A percentile compares a stretch with the other conserved stretches of the same genome.
These are phyloP conservation scores for Cercis canadensis DNA, from an alignment of 306 rosid genomes.

Conservation along the genomic window DNA sequence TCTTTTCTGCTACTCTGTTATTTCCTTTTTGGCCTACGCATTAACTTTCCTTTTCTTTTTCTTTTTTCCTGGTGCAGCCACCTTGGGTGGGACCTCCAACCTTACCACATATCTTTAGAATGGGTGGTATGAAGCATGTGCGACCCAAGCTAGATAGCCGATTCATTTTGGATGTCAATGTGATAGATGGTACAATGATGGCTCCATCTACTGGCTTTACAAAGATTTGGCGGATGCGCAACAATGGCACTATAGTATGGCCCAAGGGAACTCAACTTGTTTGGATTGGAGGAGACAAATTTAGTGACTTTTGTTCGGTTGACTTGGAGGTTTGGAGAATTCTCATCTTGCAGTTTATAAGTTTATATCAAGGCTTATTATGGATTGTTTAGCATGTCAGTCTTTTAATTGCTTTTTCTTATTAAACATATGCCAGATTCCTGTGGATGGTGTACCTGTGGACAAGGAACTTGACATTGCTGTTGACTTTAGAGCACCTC, in stretches of 20 bases:
- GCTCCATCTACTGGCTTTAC: slow-evolving; percentile 81
- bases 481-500: slow-evolving; percentile 79
- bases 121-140: slow-evolving; percentile 37
- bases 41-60: slow-evolving; percentile 9
- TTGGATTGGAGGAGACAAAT: slow-evolving; percentile 78
- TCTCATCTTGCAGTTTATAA: slow-evolving; percentile 25
- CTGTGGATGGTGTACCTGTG: slow-evolving; percentile 55
- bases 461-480: slow-evolving; percentile 78
- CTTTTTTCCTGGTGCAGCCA: neutral
- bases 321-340: slow-evolving; percentile 66
- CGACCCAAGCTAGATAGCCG: slow-evolving; percentile 69
- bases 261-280: slow-evolving; percentile 76
- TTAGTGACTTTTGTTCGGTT: slow-evolving; percentile 46
- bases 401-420: slow-evolving; percentile 30
- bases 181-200: slow-evolving; percentile 81
- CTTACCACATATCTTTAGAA: slow-evolving; percentile 40
- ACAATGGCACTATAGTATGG: slow-evolving; percentile 74
- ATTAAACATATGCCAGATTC: slow-evolving; percentile 53
- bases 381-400: neutral
- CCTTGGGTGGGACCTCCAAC: slow-evolving; percentile 18
- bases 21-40: slow-evolving; percentile 1
- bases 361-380: slow-evolving; percentile 19
- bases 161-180: slow-evolving; percentile 79
- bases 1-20: slow-evolving; percentile 10
- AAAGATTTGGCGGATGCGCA: slow-evolving; percentile 93